Evolutionary conservation across 129 eudicot genomes (phyloP).

Genomic region (Helianthus annuus): DNA sequence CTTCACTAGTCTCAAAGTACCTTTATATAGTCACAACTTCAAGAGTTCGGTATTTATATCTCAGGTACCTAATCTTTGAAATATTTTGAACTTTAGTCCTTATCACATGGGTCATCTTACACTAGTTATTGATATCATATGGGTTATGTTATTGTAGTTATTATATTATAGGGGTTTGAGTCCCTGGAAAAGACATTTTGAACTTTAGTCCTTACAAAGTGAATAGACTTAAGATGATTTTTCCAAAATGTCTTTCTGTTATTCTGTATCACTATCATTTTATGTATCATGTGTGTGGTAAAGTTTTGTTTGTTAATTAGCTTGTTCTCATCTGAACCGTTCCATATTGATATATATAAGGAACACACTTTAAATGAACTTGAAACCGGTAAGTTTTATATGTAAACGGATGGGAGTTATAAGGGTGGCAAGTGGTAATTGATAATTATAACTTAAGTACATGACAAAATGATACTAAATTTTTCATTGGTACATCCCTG

Average conservation of each 20-base stretch:
- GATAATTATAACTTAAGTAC: not conserved
- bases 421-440: not conserved
- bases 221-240: not conserved
- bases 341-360: no score
- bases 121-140: not conserved
- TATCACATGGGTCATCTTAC: not conserved
- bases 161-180: no score
- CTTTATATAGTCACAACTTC: conserved; percentile 26
- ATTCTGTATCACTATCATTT: not conserved
- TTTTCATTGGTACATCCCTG: conserved; percentile 19
- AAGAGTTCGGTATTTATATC: conserved; percentile 1
- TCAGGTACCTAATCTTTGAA: conserved; percentile 16
- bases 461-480: conserved; percentile 21
- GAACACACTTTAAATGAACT: no score
- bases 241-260: not conserved
- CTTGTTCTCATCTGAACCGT: not conserved
- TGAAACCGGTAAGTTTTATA: not conserved
- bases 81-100: conserved; percentile 13
- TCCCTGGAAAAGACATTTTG: no score
- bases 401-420: not conserved
- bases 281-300: not conserved
- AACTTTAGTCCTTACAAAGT: no score
- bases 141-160: not conserved
- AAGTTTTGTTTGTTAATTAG: not conserved
- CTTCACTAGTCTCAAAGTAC: conserved; percentile 18